Conservation (phyloP, 1,284 basidiomycete species). For the Cutaneotrichosporon mucoides region DNA sequence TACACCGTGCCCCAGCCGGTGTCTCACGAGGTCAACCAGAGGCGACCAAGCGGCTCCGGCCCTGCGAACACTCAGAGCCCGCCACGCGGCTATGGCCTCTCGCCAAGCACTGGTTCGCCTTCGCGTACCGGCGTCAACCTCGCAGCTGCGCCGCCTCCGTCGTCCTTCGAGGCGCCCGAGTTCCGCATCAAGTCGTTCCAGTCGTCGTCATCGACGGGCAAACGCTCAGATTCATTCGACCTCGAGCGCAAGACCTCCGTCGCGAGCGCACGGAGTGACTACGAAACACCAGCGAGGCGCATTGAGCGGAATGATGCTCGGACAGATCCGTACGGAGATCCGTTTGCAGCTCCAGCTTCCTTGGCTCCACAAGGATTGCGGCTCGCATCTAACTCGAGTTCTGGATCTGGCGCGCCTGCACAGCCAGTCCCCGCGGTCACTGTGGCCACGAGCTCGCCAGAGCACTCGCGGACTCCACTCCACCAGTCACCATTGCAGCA, state of each 20-base stretch:
- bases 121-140: conserved; percentile 1
- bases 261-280: conserved; percentile 4
- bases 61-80: background rate
- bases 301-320: background rate
- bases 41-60: background rate
- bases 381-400: background rate
- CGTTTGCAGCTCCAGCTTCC: background rate
- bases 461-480: background rate
- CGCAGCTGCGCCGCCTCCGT: conserved; percentile 2
- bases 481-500: too few species aligned
- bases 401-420: background rate
- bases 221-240: conserved; percentile 41
- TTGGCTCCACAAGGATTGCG: background rate
- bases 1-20: background rate
- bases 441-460: background rate
- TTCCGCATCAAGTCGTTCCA: conserved; percentile 40
- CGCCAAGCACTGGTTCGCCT: background rate
- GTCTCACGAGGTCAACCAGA: too few species aligned
- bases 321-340: background rate
- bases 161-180: conserved; percentile 8
- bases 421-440: background rate
- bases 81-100: background rate
- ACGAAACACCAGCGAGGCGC: background rate
- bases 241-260: conserved; percentile 29
- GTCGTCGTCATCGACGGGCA: conserved; percentile 30